Conservation (phyloP, 257 asterid genomes). For the Plectranthus barbatus region DNA sequence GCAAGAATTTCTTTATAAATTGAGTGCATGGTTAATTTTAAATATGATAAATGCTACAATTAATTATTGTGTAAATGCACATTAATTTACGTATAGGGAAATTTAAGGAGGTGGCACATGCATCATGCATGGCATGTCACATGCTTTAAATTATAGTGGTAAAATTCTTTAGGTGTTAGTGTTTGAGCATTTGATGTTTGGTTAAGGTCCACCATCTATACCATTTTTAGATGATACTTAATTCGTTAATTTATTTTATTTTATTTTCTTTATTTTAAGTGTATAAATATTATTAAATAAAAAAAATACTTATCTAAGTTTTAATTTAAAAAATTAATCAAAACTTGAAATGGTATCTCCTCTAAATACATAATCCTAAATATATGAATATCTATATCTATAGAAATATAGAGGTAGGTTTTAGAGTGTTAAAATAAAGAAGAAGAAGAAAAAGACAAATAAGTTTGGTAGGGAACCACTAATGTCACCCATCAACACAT, state of each 20-base stretch:
- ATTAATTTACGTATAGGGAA: constrained; percentile 16
- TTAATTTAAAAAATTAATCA: too few species aligned
- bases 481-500: constrained; percentile 28
- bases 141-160: constrained; percentile 24
- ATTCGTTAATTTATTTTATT: too few species aligned
- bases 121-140: constrained; percentile 26
- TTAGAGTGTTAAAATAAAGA: background rate
- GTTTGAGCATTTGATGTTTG: constrained; percentile 8
- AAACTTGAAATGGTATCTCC: constrained; percentile 23
- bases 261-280: too few species aligned
- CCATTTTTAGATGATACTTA: too few species aligned
- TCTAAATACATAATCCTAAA: background rate
- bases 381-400: too few species aligned
- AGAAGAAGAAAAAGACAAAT: constrained; percentile 17
- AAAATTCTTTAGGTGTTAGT: background rate
- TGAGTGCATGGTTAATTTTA: background rate
- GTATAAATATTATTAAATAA: too few species aligned
- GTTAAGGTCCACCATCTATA: too few species aligned
- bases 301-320: constrained; percentile 17
- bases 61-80: background rate
- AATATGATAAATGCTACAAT: background rate
- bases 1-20: too few species aligned
- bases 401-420: too few species aligned
- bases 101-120: constrained; percentile 29
- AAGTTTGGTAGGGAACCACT: constrained; percentile 23